phyloP scores from a whole-genome alignment of 176 grass and related monocot species.

The Puya raimondii region DNA sequence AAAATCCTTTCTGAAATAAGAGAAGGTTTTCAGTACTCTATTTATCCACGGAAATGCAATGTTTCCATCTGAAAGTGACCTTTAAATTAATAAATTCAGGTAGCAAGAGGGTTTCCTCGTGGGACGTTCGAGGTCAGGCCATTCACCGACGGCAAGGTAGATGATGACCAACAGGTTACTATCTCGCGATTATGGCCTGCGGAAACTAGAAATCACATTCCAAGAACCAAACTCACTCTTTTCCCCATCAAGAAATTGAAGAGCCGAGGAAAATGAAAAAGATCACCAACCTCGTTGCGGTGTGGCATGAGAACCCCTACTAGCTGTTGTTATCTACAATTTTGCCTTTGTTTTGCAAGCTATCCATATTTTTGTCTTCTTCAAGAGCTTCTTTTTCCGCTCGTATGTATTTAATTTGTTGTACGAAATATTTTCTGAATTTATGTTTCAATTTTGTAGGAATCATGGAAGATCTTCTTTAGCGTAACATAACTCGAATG shows the following conservation, averaged over 20 bases:
- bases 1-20: neutral
- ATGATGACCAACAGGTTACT: constrained; percentile 37
- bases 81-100: constrained; percentile 27
- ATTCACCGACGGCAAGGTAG: constrained; percentile 48
- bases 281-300: neutral
- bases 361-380: too few relatives aligned
- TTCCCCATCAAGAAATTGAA: constrained; percentile 85
- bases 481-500: too few relatives aligned
- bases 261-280: constrained; percentile 43
- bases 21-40: neutral
- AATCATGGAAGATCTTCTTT: too few relatives aligned
- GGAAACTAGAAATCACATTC: constrained; percentile 18
- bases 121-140: constrained; percentile 63
- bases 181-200: constrained; percentile 21
- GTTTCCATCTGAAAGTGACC: constrained; percentile 4
- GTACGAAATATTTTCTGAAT: too few relatives aligned
- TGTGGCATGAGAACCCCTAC: too few relatives aligned
- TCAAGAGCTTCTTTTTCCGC: too few relatives aligned
- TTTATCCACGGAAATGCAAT: neutral
- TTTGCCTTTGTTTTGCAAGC: too few relatives aligned
- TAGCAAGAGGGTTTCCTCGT: constrained; percentile 48
- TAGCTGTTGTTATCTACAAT: too few relatives aligned
- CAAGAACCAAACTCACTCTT: constrained; percentile 39
- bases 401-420: too few relatives aligned
- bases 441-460: too few relatives aligned